Base-by-base conservation (phyloP, 495 filamentous ascomycete genomes). In the Podospora bellae-mahoneyi region DNA sequence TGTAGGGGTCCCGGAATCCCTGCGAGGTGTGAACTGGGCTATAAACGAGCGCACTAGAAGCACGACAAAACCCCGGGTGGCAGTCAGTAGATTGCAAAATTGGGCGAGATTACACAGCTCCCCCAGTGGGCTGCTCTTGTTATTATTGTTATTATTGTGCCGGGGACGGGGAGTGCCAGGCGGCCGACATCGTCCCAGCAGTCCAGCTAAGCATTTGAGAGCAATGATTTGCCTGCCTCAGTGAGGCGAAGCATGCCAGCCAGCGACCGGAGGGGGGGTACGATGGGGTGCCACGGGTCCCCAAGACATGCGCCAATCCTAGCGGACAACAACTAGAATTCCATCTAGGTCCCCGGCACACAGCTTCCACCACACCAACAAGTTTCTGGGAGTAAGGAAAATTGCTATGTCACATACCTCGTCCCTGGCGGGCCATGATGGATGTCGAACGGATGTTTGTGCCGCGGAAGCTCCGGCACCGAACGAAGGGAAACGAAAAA, bases 21-120 rank as follows among this genome's bases (percentile, higher is more conserved):
- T 75, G 76, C 77, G 75, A 64, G 78, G 76, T 61, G 84, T 85
- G 73, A 87, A 82, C 66, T 81, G 80, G 71, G 84, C 83, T 79
- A 88, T 87, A 80, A 87, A 88, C 73, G 86, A 88, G 56, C 84
- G 75, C 28, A 88, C 86, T 88, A 70, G 74, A 60, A 56, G 34
- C 30, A 62, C 64, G 70, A 48, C 39, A 48, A 73, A 66, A 71
- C 68, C 68, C 68, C 65, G 69, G 27, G 71, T 60, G 71, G 75
- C 73, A 77, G 75, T 66, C 62, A 63, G 63, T 39, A 73, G 63
- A 73, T 72, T 72, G 59, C 62, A 64, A 64, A 32, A 39, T 63
- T 63, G 61, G 61, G 32, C 61, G 61, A 63, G 32, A 63, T 63
- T 63, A n/a, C 61, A 48, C 61, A 63, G 32, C 61, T 34, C 27